These are phyloP conservation scores for Aspergillus diversus DNA, from an alignment of 495 filamentous ascomycete genomes.

Conservation along the genomic window DNA sequence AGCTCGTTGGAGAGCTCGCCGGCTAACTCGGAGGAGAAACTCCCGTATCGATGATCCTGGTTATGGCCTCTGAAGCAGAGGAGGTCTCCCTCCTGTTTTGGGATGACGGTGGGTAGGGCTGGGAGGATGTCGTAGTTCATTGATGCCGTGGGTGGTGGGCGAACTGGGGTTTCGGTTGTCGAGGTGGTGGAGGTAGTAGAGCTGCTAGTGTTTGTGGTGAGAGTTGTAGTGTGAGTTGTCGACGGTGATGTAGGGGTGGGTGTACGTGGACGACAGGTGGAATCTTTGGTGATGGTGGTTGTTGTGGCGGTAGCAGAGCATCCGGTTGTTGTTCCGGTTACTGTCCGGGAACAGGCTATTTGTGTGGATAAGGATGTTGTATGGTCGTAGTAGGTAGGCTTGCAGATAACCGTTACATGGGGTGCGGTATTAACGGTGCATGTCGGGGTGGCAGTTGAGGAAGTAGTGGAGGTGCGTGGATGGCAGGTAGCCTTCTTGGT, in stretches of 20 bases:
- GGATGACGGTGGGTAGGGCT: not conserved
- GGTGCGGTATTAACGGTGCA: too few species aligned
- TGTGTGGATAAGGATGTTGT: too few species aligned
- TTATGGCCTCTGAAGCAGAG: slow-evolving; percentile 12
- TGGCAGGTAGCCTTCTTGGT: slow-evolving; percentile 5
- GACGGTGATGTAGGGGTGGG: too few species aligned
- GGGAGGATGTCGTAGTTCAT: slow-evolving; percentile 9
- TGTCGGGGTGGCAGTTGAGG: too few species aligned
- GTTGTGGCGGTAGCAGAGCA: too few species aligned
- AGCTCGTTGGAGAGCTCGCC: not conserved
- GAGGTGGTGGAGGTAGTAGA: not conserved
- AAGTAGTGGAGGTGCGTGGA: not conserved
- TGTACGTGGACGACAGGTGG: too few species aligned
- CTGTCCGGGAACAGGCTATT: not conserved
- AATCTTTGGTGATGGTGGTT: too few species aligned
- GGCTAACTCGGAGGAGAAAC: not conserved
- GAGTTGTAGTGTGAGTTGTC: not conserved
- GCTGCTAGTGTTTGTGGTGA: not conserved
- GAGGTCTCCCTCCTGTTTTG: not conserved
- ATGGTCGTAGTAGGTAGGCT: too few species aligned
- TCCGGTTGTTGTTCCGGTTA: not conserved
- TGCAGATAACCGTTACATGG: too few species aligned
- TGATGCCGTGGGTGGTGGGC: not conserved
- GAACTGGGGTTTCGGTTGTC: not conserved
- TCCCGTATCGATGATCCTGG: not conserved